Evolutionary conservation across 139 green algal species (phyloP).

Genomic region (Chlorella sp.): DNA sequence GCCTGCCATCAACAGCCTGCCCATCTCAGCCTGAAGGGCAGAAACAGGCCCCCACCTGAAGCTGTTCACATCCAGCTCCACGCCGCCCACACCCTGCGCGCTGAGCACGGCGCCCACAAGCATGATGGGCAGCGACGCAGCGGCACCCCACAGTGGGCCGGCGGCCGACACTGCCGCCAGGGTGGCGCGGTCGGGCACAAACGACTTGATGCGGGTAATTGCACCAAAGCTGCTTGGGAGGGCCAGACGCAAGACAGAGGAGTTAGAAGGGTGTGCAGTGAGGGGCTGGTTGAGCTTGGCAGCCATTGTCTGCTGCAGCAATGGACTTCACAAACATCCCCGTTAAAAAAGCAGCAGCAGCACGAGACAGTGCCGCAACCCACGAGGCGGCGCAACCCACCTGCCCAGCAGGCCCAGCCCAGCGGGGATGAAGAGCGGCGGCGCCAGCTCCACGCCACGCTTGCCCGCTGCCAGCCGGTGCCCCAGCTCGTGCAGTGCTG

Average conservation of each 20-base stretch:
- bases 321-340: no score
- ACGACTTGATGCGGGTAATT: conserved; percentile 79
- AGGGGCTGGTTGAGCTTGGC: no score
- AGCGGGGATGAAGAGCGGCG: conserved; percentile 84
- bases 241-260: no score
- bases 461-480: conserved; percentile 68
- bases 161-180: conserved; percentile 59
- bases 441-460: conserved; percentile 70
- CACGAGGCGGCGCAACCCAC: no score
- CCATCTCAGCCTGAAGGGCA: no score
- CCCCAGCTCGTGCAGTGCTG: conserved; percentile 71
- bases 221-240: conserved; percentile 84
- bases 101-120: conserved; percentile 68
- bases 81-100: conserved; percentile 50
- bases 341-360: no score
- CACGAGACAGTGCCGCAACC: no score
- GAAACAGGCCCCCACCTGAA: conserved; percentile 75
- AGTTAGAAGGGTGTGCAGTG: no score
- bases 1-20: no score
- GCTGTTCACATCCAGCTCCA: conserved; percentile 67
- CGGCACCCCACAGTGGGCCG: conserved; percentile 63
- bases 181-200: conserved; percentile 53
- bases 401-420: conserved; percentile 11
- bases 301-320: no score
- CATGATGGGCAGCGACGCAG: conserved; percentile 53